phyloP scores from a whole-genome alignment of 306 rosid species.

The Cucumis cinereus region DNA sequence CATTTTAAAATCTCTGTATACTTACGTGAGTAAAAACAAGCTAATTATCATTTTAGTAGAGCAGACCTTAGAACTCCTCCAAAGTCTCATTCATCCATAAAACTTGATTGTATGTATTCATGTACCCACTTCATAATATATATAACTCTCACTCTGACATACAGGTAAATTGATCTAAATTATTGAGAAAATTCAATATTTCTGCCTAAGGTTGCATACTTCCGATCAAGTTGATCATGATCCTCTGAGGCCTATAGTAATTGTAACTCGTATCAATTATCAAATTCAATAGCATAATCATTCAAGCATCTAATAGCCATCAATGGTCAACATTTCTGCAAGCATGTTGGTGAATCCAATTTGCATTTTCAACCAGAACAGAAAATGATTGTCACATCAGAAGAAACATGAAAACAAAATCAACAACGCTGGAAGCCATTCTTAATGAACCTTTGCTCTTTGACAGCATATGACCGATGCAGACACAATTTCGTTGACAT shows the following conservation, averaged over 20 bases:
- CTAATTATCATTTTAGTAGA: not conserved
- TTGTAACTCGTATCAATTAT: not conserved
- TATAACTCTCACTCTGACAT: not conserved
- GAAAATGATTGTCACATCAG: not conserved
- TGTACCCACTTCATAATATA: not conserved
- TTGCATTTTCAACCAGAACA: not conserved
- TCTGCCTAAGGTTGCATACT: not conserved
- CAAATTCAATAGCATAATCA: not conserved
- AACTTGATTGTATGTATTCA: not conserved
- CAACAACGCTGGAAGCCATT: constrained; percentile 10
- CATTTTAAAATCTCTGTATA: not conserved
- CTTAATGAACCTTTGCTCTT: constrained; percentile 64
- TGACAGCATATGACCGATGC: constrained; percentile 86
- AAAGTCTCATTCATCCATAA: not conserved
- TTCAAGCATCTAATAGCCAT: not conserved
- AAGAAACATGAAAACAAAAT: constrained; percentile 8
- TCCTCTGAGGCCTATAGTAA: not conserved
- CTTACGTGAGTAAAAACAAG: not conserved
- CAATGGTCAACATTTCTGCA: not conserved
- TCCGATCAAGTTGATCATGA: not conserved
- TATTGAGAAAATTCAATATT: not conserved
- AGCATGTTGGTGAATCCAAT: not conserved
- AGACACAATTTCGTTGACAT: constrained; percentile 68
- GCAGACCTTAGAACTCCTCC: not conserved
- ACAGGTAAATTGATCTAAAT: not conserved